Evolutionary conservation across 169 alveolate species (phyloP), one percentile per base, ranked within the genome.

Genomic region (Pseudocohnilembus persalinus): DNA sequence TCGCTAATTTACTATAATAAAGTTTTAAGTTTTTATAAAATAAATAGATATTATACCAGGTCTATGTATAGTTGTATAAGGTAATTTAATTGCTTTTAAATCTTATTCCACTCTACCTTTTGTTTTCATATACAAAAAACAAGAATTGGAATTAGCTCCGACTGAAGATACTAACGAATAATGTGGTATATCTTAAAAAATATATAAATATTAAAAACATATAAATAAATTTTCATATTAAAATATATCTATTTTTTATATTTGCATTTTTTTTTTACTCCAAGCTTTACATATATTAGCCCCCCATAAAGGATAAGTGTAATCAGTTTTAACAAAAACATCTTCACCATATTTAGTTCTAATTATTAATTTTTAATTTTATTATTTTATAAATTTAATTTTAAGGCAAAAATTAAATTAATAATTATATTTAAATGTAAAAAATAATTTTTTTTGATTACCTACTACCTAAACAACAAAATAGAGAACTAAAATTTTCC

Each of bases 391-490:
- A n/a, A n/a, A n/a, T n/a, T n/a, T n/a, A n/a, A n/a, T n/a, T n/a
- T n/a, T n/a, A n/a, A n/a, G n/a, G 31, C 24, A 28, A 73, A n/a
- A n/a, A n/a, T n/a, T 49, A 49, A 20, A 49, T 11, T 49, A 49
- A 29, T 35, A 63, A 63, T 11, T n/a, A 1, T 29, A 6, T 15
- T 20, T n/a, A n/a, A n/a, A 79, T 79, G 24, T n/a, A 34, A 1
- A 0, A 29, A n/a, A 29, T 0, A 16, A 26, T 25, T n/a, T 1
- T 25, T n/a, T 0, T 25, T 0, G 28, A 0, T n/a, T 0, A 0
- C 31, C 90, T 79, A n/a, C 83, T 35, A 73, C 90, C 87, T 34
- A 86, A 49, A 28, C 78, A 72, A 76, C 90, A 86, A 80, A 86
- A 86, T 29, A 86, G 63, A 20, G 87, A 49, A 64, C 80, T 78